Percentiles rank a stretch among this genome's conserved stretches.
These are phyloP conservation scores for Fusarium heterosporum DNA, from an alignment of 2,329 filamentous ascomycete genomes.

Conservation along the genomic window DNA sequence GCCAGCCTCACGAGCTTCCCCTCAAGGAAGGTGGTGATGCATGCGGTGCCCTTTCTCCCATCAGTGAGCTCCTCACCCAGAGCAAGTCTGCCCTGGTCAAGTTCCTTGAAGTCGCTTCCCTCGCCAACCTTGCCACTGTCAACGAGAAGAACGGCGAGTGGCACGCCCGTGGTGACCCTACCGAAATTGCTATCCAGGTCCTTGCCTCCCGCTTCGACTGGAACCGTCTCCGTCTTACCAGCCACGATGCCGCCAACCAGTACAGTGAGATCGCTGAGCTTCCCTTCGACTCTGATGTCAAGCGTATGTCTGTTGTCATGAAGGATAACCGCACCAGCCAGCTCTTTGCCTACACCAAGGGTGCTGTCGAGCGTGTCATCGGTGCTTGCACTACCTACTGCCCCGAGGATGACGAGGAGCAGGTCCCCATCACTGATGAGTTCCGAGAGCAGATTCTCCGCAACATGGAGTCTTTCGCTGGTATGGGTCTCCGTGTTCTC, in stretches of 20 bases:
- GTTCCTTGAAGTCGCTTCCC: slow-evolving; percentile 69
- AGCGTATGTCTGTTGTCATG: slow-evolving; percentile 80
- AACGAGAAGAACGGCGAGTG: slow-evolving; percentile 60
- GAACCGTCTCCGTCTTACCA: slow-evolving; percentile 65
- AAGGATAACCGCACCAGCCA: slow-evolving; percentile 52
- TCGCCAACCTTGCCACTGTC: slow-evolving; percentile 66
- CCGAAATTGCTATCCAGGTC: slow-evolving; percentile 79
- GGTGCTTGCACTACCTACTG: slow-evolving; percentile 67
- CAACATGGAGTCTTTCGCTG: slow-evolving; percentile 73
- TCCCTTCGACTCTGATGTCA: slow-evolving; percentile 78
- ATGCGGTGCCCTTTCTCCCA: slow-evolving; percentile 42
- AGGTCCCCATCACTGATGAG: slow-evolving; percentile 61
- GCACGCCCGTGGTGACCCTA: slow-evolving; percentile 73
- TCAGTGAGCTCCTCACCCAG: slow-evolving; percentile 54
- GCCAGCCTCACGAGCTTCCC: slow-evolving; percentile 56
- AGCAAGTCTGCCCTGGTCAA: slow-evolving; percentile 59
- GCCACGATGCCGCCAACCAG: slow-evolving; percentile 55
- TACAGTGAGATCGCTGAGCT: slow-evolving; percentile 73
- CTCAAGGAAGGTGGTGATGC: slow-evolving; percentile 49
- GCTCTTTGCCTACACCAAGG: slow-evolving; percentile 64
- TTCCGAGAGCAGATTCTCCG: slow-evolving; percentile 66
- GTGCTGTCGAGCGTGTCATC: slow-evolving; percentile 75
- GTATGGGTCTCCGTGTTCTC: slow-evolving; percentile 74
- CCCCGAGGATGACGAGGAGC: slow-evolving; percentile 52
- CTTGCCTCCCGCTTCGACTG: slow-evolving; percentile 75